Percentiles rank a stretch among this genome's conserved stretches.
phyloP scores from a whole-genome alignment of 306 rosid species.

The Pyrus communis region DNA sequence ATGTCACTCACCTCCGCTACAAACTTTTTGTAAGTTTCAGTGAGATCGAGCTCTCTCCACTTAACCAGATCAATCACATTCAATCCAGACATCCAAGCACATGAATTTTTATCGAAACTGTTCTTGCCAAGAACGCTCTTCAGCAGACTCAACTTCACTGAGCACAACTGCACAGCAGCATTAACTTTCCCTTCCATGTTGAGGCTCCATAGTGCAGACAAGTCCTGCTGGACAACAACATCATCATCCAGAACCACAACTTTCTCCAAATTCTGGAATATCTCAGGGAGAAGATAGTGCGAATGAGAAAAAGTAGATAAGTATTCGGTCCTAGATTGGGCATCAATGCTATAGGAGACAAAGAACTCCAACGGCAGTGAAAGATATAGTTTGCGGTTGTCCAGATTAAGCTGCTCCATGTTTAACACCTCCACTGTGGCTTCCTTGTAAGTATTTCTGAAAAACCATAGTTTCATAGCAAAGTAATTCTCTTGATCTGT shows the following conservation, averaged over 20 bases:
- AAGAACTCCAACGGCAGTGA: conserved; percentile 79
- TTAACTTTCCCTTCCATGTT: conserved; percentile 80
- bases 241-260: conserved; percentile 88
- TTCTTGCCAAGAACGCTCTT: conserved; percentile 55
- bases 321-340: conserved; percentile 66
- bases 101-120: conserved; percentile 37
- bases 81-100: conserved; percentile 95
- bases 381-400: conserved; percentile 29
- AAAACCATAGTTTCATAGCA: conserved; percentile 89
- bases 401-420: conserved; percentile 52
- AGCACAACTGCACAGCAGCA: conserved; percentile 73
- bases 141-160: conserved; percentile 61
- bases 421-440: conserved; percentile 76
- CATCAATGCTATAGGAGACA: conserved; percentile 45
- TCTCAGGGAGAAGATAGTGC: conserved; percentile 78
- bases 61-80: conserved; percentile 75
- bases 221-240: conserved; percentile 78
- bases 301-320: conserved; percentile 82
- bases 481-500: conserved; percentile 81
- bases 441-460: conserved; percentile 54
- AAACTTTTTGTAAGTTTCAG: conserved; percentile 53
- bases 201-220: conserved; percentile 76
- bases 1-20: conserved; percentile 54
- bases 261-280: conserved; percentile 68
- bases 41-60: conserved; percentile 86